Base-by-base conservation (phyloP, 129 eudicot species). In the Apium graveolens region DNA sequence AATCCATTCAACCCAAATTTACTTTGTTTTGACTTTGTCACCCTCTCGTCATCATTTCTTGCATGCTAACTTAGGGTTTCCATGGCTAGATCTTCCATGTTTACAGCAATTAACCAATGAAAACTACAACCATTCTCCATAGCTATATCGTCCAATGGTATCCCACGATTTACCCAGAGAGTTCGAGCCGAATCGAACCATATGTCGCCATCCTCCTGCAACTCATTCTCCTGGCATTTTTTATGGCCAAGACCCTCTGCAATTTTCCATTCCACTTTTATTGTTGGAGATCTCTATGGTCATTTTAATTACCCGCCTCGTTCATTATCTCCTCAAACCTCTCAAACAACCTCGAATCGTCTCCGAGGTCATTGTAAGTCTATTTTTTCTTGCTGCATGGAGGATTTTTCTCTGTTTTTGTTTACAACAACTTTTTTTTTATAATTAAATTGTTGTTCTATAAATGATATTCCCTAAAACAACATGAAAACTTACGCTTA, bases 291-390 rank as follows among this genome's bases (percentile, higher is more conserved):
- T 89, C 3, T 78, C 91, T 2, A 35, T 81, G 20, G 48, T 90
- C 69, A 76, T 95, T 3, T 9, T 83, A 41, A 44, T 95, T 35
- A 76, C 94, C 39, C 91, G 85, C 16, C 41, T 79, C 11, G 43
- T 90, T 27, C 94, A 87, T 29, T 84, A 51, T 76, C 78, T 92
- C 75, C 92, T 95, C 84, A 90, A 81, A 81, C 99, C 97, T 70
- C 79, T 92, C 51, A 72, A 82, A 66, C 97, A 92, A 81, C 97
- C 99, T 46, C 82, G 78, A 17, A 81, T 92, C 70, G 82, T 90
- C 74, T 80, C 97, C 2, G 87, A 89, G 78, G 83, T 95, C 79
- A 73, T 95, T 17, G 99, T 95, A 86, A 86, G 99, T 84, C 26
- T 55, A 1, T 43, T 53, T 18, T 65, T 13, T 34, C 10, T 26